Evolutionary conservation across 2,329 filamentous ascomycete genomes (phyloP).

Genomic region (Sclerotiophoma versabilis): DNA sequence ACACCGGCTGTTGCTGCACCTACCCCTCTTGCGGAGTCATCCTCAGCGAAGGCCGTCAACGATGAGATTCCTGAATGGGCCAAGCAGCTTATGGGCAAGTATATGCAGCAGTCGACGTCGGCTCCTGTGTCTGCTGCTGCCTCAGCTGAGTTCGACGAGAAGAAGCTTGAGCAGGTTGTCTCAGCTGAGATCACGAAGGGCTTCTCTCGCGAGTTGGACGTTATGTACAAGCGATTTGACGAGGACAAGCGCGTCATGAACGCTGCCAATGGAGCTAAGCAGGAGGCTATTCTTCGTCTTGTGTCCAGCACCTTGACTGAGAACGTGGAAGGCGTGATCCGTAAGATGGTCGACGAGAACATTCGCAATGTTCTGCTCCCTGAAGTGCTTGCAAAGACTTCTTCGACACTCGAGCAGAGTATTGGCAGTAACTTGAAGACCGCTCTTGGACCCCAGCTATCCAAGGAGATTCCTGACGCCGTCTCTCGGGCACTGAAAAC

Average conservation of each 20-base stretch:
- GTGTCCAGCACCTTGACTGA: constrained; percentile 73
- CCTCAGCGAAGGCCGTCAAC: constrained; percentile 27
- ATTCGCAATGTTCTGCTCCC: constrained; percentile 81
- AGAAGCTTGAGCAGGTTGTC: constrained; percentile 60
- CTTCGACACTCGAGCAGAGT: constrained; percentile 73
- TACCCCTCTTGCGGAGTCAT: constrained; percentile 14
- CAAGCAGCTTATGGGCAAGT: constrained; percentile 43
- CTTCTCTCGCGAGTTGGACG: constrained; percentile 58
- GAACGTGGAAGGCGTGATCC: constrained; percentile 77
- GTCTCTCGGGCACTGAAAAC: constrained; percentile 74
- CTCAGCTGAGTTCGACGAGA: constrained; percentile 55
- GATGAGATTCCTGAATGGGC: constrained; percentile 47
- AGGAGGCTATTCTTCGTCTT: constrained; percentile 72
- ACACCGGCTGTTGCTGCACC: constrained; percentile 10
- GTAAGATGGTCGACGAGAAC: constrained; percentile 76
- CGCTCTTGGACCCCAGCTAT: constrained; percentile 69
- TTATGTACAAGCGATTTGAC: constrained; percentile 67
- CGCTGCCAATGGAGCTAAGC: constrained; percentile 68
- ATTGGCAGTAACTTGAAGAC: constrained; percentile 72
- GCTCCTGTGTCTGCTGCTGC: constrained; percentile 18
- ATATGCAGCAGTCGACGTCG: constrained; percentile 30
- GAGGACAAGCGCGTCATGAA: constrained; percentile 73
- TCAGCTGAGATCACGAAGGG: constrained; percentile 57
- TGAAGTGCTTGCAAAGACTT: constrained; percentile 71
- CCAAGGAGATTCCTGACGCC: constrained; percentile 76